These are phyloP conservation scores for Fusarium agapanthi DNA, from an alignment of 2,329 filamentous ascomycete genomes.

Conservation along the genomic window DNA sequence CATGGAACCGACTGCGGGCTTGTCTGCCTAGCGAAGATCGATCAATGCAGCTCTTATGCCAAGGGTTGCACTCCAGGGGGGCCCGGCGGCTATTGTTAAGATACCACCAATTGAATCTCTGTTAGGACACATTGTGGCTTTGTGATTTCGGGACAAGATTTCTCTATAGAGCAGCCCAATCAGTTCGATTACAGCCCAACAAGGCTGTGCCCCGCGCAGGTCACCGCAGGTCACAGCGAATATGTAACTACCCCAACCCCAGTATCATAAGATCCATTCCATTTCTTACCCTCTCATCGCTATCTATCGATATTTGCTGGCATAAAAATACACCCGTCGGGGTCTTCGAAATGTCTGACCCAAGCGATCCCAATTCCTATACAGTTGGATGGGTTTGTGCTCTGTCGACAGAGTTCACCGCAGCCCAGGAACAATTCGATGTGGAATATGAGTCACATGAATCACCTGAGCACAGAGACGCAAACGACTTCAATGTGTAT, in stretches of 20 bases:
- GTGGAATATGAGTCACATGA: background rate
- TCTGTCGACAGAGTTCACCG: background rate
- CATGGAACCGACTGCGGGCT: background rate
- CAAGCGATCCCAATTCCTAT: background rate
- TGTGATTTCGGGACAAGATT: background rate
- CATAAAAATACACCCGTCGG: background rate
- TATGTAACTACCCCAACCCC: background rate
- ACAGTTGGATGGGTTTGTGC: background rate
- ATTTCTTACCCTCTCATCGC: background rate
- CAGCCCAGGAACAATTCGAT: background rate
- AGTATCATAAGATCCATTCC: accelerated
- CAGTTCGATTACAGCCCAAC: background rate
- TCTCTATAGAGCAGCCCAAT: accelerated
- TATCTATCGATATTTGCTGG: accelerated
- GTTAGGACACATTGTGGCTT: background rate
- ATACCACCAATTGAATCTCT: background rate
- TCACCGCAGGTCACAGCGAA: accelerated
- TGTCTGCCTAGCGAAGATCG: background rate
- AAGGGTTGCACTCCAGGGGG: background rate
- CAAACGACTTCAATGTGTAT: background rate
- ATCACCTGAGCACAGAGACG: accelerated
- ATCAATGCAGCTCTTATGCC: background rate
- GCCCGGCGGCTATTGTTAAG: accelerated
- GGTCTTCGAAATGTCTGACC: accelerated
- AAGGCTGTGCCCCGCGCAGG: background rate